A percentile compares a stretch with the other conserved stretches of the same genome.
Evolutionary conservation across 1,284 basidiomycete species (phyloP).

Genomic region (Apiotrichum gracile): DNA sequence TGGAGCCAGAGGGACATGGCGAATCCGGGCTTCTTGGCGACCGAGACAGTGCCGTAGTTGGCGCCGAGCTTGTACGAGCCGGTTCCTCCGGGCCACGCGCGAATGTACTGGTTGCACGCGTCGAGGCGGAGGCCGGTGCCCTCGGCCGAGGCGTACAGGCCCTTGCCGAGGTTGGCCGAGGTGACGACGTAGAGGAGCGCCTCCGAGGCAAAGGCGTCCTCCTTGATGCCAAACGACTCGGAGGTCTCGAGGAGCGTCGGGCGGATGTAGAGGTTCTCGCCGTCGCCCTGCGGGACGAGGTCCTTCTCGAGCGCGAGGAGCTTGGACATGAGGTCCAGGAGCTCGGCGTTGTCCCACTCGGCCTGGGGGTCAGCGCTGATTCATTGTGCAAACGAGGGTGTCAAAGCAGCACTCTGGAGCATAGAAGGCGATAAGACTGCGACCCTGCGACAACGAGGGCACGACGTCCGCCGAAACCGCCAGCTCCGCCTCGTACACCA

Average conservation of each 20-base stretch:
- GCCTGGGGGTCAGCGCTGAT: constrained; percentile 11
- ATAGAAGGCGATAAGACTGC: too few species aligned
- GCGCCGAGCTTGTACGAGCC: constrained; percentile 44
- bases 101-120: constrained; percentile 39
- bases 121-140: constrained; percentile 33
- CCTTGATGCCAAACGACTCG: constrained; percentile 43
- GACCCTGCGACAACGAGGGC: too few species aligned
- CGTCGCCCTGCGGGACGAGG: constrained; percentile 36
- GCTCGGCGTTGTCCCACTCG: constrained; percentile 43
- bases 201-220: constrained; percentile 38
- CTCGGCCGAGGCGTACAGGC: constrained; percentile 33
- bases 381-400: neutral
- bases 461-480: too few species aligned
- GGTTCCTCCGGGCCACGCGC: constrained; percentile 44
- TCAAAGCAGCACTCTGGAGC: too few species aligned
- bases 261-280: constrained; percentile 43
- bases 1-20: constrained; percentile 45
- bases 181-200: constrained; percentile 42
- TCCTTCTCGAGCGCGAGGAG: constrained; percentile 30
- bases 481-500: too few species aligned
- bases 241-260: constrained; percentile 43
- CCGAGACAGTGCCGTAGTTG: constrained; percentile 42
- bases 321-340: constrained; percentile 36
- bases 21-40: constrained; percentile 42
- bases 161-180: constrained; percentile 38